Percentiles rank a stretch among this genome's conserved stretches.
Evolutionary conservation across 352 stramenopile genomes (phyloP).

Genomic region (Hyaloperonospora arabidopsidis): DNA sequence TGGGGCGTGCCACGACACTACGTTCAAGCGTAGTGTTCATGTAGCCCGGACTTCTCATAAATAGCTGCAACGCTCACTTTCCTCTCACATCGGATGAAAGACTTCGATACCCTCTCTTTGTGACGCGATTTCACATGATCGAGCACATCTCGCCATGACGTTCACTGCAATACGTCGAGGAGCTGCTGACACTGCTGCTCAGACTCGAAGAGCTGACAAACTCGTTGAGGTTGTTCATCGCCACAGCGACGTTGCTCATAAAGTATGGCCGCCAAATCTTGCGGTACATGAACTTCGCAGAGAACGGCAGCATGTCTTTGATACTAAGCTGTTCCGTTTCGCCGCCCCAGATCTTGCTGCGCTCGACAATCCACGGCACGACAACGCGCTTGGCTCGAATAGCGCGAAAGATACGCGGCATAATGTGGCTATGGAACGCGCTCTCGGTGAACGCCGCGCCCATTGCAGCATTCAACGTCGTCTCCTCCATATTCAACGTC

Average conservation of each 20-base stretch:
- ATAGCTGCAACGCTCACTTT: constrained; percentile 28
- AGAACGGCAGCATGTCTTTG: constrained; percentile 65
- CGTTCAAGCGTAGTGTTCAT: constrained; percentile 12
- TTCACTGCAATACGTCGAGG: constrained; percentile 22
- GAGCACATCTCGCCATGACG: constrained; percentile 32
- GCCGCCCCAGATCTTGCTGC: constrained; percentile 78
- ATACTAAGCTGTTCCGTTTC: constrained; percentile 60
- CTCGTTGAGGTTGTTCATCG: constrained; percentile 77
- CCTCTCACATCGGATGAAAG: constrained; percentile 7
- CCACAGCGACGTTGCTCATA: constrained; percentile 63
- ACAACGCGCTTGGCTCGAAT: constrained; percentile 75
- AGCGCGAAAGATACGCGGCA: constrained; percentile 65
- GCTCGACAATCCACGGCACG: constrained; percentile 81
- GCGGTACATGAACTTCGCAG: constrained; percentile 71
- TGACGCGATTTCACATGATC: constrained; percentile 24
- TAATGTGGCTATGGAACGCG: constrained; percentile 69
- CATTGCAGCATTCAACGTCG: constrained; percentile 50
- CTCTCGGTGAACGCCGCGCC: constrained; percentile 53
- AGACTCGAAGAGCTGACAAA: constrained; percentile 33
- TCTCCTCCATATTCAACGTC: constrained; percentile 73
- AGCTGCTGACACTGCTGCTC: constrained; percentile 15
- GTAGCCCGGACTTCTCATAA: constrained; percentile 28
- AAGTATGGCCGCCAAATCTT: constrained; percentile 82
- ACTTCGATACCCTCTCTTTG: background rate
- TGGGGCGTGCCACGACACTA: background rate